Base-by-base conservation (phyloP, 805 yeast species). In the Candida schatavii region DNA sequence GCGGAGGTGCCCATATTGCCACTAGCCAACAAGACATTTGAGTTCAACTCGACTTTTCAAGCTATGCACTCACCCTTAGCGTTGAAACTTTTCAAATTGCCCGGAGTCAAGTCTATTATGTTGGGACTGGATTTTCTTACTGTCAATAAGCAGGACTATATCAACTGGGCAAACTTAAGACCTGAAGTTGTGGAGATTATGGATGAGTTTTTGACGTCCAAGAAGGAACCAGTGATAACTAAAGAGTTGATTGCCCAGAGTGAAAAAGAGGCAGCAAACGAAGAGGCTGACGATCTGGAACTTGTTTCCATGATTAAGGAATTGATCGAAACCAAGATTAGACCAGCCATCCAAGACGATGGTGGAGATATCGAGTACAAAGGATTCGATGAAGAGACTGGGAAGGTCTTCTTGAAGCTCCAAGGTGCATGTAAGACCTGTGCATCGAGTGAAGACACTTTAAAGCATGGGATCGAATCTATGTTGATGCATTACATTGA, bases 261-360 rank as follows among this genome's bases (percentile, higher is more conserved):
- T 32, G 63, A 66, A 35, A 59, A 63, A 11, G 63, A 66, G 39
- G 72, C 64, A 30, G 68, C 73, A 3, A 70, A 69, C 32, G 78
- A 75, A 4, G 61, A 60, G 9, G 95, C 84, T 37, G 62, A 65
- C 29, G 75, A 69, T 46, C 52, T 60, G 23, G 98, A 91, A 64
- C 78, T 88, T 2, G 85, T 88, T 34, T 81, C 86, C 23, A 85
- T 90, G 85, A 88, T 93, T 55, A 86, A 88, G 53, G 98, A 93
- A 58, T 74, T 93, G 43, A 83, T 95, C 43, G 95, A 86, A 46
- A 93, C 99, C 2, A 81, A 97, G 59, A 90, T 93, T 39, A 82
- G 97, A 57, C 99, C 99, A 1, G 97, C 98, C 1, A 89, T 93
- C 44, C 96, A 89, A 67, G 99, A 93, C 56, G 99, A 93, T 56